Evolutionary conservation across 1,284 basidiomycete genomes (phyloP).

Genomic region (Meripilus lineatus): DNA sequence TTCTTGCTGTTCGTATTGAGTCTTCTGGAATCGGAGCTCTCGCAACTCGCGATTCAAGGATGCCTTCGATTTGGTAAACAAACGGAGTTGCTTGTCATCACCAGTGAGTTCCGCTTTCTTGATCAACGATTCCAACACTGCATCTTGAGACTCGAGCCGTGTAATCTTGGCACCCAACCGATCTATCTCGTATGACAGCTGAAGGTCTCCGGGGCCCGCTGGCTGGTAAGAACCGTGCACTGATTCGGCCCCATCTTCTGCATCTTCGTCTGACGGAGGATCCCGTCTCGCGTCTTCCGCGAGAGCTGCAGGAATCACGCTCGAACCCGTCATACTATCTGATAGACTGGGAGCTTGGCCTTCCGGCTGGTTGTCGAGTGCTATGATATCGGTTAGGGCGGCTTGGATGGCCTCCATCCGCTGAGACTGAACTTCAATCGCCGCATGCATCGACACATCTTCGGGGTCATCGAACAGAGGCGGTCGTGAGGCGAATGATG

Average conservation of each 20-base stretch:
- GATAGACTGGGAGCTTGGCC: slow-evolving; percentile 13
- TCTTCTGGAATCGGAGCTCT: slow-evolving; percentile 83
- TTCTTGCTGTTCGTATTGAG: slow-evolving; percentile 89
- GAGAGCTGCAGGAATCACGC: slow-evolving; percentile 6
- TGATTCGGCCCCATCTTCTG: slow-evolving; percentile 32
- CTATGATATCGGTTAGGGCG: slow-evolving; percentile 91
- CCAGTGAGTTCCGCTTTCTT: slow-evolving; percentile 94
- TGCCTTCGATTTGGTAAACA: slow-evolving; percentile 78
- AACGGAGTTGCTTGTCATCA: slow-evolving; percentile 77
- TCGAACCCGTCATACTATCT: slow-evolving; percentile 15
- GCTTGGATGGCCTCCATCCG: slow-evolving; percentile 93
- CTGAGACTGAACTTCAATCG: slow-evolving; percentile 56
- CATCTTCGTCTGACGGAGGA: slow-evolving; percentile 27
- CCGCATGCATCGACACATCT: slow-evolving; percentile 49
- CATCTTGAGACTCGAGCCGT: slow-evolving; percentile 76
- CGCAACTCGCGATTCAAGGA: slow-evolving; percentile 81
- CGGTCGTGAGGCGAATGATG: slow-evolving; percentile 50
- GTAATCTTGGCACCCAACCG: slow-evolving; percentile 71
- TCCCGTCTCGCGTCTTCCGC: slow-evolving; percentile 14
- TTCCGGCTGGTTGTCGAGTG: slow-evolving; percentile 59
- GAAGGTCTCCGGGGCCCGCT: slow-evolving; percentile 81
- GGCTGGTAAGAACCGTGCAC: slow-evolving; percentile 57
- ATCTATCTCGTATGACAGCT: slow-evolving; percentile 78
- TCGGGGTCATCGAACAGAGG: slow-evolving; percentile 79
- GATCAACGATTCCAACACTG: slow-evolving; percentile 81